Conservation (phyloP, 345 rosid genomes). For the Gossypium thurberi region DNA sequence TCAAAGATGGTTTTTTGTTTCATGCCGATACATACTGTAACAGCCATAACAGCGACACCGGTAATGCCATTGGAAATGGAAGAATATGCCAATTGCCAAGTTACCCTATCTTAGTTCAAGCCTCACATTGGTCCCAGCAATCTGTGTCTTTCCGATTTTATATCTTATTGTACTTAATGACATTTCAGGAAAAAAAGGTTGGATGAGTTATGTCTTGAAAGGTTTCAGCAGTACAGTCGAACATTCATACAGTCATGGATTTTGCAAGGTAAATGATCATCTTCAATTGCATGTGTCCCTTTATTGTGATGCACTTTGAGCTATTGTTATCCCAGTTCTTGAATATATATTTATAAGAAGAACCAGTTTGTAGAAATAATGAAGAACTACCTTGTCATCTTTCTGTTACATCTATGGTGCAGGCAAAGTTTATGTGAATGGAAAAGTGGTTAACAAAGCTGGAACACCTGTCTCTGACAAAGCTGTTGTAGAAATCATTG, state of each 20-base stretch:
- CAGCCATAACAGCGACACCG: no score
- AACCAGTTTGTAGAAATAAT: not conserved
- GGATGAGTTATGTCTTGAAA: constrained; percentile 86
- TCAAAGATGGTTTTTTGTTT: not conserved
- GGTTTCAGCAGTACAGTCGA: constrained; percentile 86
- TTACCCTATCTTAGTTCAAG: not conserved
- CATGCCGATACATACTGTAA: not conserved
- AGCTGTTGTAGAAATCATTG: constrained; percentile 61
- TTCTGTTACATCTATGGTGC: constrained; percentile 10
- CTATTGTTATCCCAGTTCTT: not conserved
- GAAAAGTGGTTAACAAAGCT: constrained; percentile 77
- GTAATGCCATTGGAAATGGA: not conserved
- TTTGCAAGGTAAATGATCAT: constrained; percentile 55
- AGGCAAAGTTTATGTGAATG: constrained; percentile 93
- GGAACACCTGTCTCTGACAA: constrained; percentile 72
- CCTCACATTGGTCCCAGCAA: not conserved
- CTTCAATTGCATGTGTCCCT: constrained; percentile 7
- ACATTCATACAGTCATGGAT: constrained; percentile 83
- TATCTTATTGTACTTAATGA: not conserved
- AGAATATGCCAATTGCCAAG: not conserved
- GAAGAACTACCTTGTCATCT: constrained; percentile 1
- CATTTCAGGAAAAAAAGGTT: constrained; percentile 66
- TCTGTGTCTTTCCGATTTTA: not conserved
- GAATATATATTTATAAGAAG: not conserved
- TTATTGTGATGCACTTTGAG: not conserved